Conservation (phyloP, 2,329 filamentous ascomycete species). For the Shiraia bambusicola region DNA sequence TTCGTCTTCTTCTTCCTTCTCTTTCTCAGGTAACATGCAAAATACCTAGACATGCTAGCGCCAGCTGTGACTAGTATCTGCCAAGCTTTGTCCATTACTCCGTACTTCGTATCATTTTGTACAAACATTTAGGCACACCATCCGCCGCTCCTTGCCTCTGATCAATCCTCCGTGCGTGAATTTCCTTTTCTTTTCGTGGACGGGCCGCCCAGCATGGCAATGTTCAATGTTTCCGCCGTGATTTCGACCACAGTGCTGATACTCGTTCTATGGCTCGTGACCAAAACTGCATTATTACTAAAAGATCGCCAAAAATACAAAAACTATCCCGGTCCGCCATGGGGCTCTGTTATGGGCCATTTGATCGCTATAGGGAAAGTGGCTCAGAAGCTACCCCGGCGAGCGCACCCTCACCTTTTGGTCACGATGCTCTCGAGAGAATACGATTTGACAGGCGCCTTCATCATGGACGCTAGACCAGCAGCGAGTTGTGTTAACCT, state of each 20-base stretch:
- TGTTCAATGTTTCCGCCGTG: slow-evolving; percentile 12
- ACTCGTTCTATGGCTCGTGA: slow-evolving; percentile 8
- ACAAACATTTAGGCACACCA: too few species aligned
- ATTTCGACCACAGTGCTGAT: slow-evolving; percentile 8
- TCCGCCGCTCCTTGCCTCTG: too few species aligned
- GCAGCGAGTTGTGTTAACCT: slow-evolving; percentile 25
- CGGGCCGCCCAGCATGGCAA: slow-evolving; percentile 11
- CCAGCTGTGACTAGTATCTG: too few species aligned
- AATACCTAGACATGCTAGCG: too few species aligned
- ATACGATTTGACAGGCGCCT: slow-evolving; percentile 42
- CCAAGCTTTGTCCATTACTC: too few species aligned
- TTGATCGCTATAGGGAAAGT: slow-evolving; percentile 39
- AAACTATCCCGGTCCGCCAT: slow-evolving; percentile 40
- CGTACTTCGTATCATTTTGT: too few species aligned
- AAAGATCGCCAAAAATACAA: slow-evolving; percentile 7
- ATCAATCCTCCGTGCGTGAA: too few species aligned
- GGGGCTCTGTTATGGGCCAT: slow-evolving; percentile 40
- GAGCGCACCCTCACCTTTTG: slow-evolving; percentile 39
- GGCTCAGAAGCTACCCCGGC: slow-evolving; percentile 32
- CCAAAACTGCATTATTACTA: slow-evolving; percentile 2
- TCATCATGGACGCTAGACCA: slow-evolving; percentile 46
- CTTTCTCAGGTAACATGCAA: too few species aligned
- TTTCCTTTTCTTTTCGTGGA: too few species aligned
- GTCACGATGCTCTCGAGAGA: slow-evolving; percentile 15
- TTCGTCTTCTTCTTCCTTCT: too few species aligned